phyloP scores from a whole-genome alignment of 2,329 filamentous ascomycete species.

The Capronia americana region DNA sequence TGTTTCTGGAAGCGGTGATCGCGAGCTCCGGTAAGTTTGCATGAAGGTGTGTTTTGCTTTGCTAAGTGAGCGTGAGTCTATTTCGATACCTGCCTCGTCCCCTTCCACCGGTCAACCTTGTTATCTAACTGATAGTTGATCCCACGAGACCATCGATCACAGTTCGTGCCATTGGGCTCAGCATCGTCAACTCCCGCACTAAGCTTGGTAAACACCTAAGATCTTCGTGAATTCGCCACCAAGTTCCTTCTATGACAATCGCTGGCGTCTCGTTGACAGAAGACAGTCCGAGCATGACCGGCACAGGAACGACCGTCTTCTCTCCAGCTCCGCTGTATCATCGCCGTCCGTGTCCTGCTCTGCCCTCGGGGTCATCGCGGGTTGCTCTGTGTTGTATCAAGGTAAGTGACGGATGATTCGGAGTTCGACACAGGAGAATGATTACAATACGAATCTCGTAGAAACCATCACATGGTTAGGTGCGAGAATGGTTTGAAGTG shows the following conservation, averaged over 20 bases:
- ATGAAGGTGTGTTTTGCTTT: not conserved
- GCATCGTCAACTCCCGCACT: not conserved
- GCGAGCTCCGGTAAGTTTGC: not conserved
- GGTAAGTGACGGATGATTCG: not conserved
- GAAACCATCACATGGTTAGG: not conserved
- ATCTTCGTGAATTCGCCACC: not conserved
- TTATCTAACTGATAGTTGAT: not conserved
- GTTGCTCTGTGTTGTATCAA: not conserved
- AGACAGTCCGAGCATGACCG: not conserved
- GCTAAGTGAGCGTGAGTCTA: not conserved
- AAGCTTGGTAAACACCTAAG: not conserved
- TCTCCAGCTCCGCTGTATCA: not conserved
- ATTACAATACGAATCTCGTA: not conserved
- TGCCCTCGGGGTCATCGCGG: not conserved
- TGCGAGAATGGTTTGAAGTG: not conserved
- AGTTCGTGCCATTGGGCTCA: not conserved
- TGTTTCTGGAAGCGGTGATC: not conserved
- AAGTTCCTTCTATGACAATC: not conserved
- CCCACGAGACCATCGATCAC: not conserved
- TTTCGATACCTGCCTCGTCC: not conserved
- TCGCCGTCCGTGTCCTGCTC: not conserved
- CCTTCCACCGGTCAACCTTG: not conserved
- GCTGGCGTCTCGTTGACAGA: not conserved
- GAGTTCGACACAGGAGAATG: not conserved
- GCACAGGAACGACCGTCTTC: not conserved